These are phyloP conservation scores for Talaromyces proteolyticus DNA, from an alignment of 495 filamentous ascomycete genomes.

Conservation along the genomic window DNA sequence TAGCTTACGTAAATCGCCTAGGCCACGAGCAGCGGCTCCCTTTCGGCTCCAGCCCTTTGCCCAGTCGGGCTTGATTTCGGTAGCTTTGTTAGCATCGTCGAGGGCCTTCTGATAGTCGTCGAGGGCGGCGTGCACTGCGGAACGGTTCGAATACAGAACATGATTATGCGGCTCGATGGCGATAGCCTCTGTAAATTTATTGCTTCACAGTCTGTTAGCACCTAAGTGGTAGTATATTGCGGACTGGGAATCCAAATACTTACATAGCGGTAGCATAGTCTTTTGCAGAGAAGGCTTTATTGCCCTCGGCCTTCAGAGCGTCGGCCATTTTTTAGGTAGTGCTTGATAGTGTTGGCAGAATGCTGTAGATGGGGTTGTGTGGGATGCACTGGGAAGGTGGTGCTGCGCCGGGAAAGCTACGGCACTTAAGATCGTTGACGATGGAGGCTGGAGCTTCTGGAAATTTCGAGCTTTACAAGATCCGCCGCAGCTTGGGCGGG, in stretches of 20 bases:
- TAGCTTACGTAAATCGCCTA: conserved; percentile 67
- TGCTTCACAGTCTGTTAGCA: conserved; percentile 38
- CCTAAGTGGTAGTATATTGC: neutral
- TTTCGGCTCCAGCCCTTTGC: conserved; percentile 92
- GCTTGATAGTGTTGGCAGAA: conserved; percentile 1
- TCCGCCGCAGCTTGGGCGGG: neutral
- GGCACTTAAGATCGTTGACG: neutral
- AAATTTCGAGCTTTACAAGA: conserved; percentile 37
- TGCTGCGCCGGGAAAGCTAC: neutral
- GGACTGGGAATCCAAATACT: conserved; percentile 27
- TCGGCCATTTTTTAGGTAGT: conserved; percentile 52
- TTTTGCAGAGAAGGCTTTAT: conserved; percentile 95
- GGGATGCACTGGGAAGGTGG: neutral
- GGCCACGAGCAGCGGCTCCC: conserved; percentile 82
- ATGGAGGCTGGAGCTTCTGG: conserved; percentile 33
- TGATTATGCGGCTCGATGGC: conserved; percentile 84
- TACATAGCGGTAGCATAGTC: conserved; percentile 96
- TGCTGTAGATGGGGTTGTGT: neutral
- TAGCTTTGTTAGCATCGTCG: conserved; percentile 87
- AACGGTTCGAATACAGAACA: conserved; percentile 96
- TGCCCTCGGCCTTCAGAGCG: conserved; percentile 88
- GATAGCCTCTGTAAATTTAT: conserved; percentile 92
- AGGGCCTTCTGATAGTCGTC: conserved; percentile 79
- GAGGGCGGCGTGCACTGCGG: conserved; percentile 90
- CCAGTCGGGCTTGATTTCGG: conserved; percentile 95